Evolutionary conservation across 805 yeast species (phyloP).

Genomic region (Cyberlindnera meyerae): DNA sequence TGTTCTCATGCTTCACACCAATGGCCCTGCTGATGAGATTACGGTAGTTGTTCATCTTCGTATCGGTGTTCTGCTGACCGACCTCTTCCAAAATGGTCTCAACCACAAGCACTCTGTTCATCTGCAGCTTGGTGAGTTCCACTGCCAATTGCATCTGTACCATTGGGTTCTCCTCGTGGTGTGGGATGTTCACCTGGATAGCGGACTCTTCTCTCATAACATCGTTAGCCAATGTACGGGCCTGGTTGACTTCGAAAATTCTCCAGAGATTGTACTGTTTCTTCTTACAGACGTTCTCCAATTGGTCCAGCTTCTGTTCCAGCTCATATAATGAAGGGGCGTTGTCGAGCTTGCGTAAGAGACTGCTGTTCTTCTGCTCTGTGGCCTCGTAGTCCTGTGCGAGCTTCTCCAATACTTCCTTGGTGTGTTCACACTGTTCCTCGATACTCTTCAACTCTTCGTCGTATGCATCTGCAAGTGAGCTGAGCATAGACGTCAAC

Average conservation of each 20-base stretch:
- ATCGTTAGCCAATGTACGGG: constrained; percentile 50
- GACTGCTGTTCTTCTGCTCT: constrained; percentile 29
- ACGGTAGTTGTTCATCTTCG: constrained; percentile 73
- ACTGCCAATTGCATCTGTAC: constrained; percentile 27
- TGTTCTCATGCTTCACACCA: constrained; percentile 72
- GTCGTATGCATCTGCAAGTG: constrained; percentile 50
- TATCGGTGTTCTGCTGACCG: constrained; percentile 39
- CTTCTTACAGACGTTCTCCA: constrained; percentile 21
- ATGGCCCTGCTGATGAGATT: constrained; percentile 72
- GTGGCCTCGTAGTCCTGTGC: constrained; percentile 35
- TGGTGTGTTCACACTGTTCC: constrained; percentile 46
- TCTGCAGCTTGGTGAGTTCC: constrained; percentile 49
- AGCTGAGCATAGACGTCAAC: constrained; percentile 34
- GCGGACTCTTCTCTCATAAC: constrained; percentile 51
- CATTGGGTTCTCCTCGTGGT: constrained; percentile 4
- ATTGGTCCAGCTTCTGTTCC: constrained; percentile 8
- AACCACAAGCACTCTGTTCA: constrained; percentile 40
- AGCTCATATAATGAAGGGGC: constrained; percentile 20
- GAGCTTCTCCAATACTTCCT: constrained; percentile 36
- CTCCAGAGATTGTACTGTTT: constrained; percentile 34
- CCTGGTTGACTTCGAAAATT: constrained; percentile 60
- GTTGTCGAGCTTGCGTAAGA: constrained; percentile 19
- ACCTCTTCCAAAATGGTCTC: constrained; percentile 48
- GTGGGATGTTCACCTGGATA: constrained; percentile 12
- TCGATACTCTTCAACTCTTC: constrained; percentile 49